A percentile compares a stretch with the other conserved stretches of the same genome.
Conservation (phyloP, 1,284 basidiomycete genomes). For the Pterulicium gracile region DNA sequence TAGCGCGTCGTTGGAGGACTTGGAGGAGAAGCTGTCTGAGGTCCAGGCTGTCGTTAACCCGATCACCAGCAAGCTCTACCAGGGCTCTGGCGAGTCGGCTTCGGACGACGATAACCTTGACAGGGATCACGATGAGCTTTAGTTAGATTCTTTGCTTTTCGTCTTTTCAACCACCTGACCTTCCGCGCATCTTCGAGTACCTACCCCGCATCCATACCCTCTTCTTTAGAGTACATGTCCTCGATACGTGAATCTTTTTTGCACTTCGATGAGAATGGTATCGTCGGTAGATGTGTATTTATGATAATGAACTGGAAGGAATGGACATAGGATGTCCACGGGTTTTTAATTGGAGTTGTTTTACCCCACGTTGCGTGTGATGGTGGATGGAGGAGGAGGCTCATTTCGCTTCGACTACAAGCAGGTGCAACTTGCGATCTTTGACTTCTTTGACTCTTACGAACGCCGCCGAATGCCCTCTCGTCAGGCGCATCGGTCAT, state of each 20-base stretch:
- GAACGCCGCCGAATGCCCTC: too few species aligned
- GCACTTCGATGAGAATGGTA: background rate
- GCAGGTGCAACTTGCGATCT: too few species aligned
- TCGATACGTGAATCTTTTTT: background rate
- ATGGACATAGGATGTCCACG: background rate
- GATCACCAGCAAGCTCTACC: conserved; percentile 70
- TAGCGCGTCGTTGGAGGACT: conserved; percentile 72
- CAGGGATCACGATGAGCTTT: conserved; percentile 62
- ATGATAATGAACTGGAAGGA: background rate
- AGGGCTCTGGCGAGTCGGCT: conserved; percentile 26
- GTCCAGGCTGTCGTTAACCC: conserved; percentile 50
- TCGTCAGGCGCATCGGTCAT: too few species aligned
- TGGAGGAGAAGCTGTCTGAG: conserved; percentile 76
- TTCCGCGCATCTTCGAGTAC: background rate
- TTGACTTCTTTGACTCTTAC: too few species aligned
- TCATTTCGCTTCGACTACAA: too few species aligned
- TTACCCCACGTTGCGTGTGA: background rate
- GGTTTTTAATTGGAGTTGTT: background rate
- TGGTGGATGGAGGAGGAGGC: background rate
- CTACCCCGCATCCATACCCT: background rate
- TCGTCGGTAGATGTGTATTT: background rate
- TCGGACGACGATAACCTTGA: conserved; percentile 46
- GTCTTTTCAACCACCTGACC: background rate
- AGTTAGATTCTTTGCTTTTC: conserved; percentile 13
- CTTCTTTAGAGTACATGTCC: background rate